A percentile compares a stretch with the other conserved stretches of the same genome.
These are phyloP conservation scores for Thielaviopsis cerberus DNA, from an alignment of 2,329 filamentous ascomycete species.

Conservation along the genomic window DNA sequence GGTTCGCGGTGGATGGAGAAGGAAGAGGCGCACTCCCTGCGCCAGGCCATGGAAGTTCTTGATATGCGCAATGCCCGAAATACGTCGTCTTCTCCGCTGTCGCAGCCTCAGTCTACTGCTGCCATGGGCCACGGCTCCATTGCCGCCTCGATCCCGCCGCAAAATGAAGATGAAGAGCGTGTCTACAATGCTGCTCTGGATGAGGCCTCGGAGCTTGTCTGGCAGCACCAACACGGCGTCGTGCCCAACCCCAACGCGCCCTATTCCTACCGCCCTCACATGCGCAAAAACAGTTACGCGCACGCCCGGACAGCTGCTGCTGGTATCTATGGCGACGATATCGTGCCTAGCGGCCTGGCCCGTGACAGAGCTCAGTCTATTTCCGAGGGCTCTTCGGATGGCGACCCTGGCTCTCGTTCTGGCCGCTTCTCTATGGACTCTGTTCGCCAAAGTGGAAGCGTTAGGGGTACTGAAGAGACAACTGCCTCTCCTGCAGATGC, in stretches of 20 bases:
- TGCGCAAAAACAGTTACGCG: slow-evolving; percentile 54
- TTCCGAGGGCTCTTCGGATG: slow-evolving; percentile 34
- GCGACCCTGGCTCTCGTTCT: slow-evolving; percentile 18
- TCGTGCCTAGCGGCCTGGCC: slow-evolving; percentile 27
- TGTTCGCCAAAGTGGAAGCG: background rate
- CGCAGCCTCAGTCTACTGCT: background rate
- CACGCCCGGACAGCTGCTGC: slow-evolving; percentile 44
- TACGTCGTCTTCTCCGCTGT: slow-evolving; percentile 9
- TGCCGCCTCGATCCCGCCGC: slow-evolving; percentile 13
- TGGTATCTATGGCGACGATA: slow-evolving; percentile 29
- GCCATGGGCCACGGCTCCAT: slow-evolving; percentile 4
- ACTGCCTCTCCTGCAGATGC: slow-evolving; percentile 5
- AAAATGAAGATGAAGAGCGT: slow-evolving; percentile 38
- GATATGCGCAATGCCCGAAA: slow-evolving; percentile 29
- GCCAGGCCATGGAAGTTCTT: slow-evolving; percentile 57
- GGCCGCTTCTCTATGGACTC: slow-evolving; percentile 6
- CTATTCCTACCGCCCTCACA: slow-evolving; percentile 48
- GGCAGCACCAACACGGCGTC: slow-evolving; percentile 46
- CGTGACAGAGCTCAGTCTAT: slow-evolving; percentile 28
- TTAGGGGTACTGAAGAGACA: slow-evolving; percentile 4
- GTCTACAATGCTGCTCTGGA: slow-evolving; percentile 54
- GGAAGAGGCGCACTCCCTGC: slow-evolving; percentile 52
- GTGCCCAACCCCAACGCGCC: slow-evolving; percentile 40
- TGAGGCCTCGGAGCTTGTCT: slow-evolving; percentile 63
- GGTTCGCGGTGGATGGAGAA: slow-evolving; percentile 65